phyloP scores from a whole-genome alignment of 2,329 filamentous ascomycete genomes.

The Calonectria multiphialidica region DNA sequence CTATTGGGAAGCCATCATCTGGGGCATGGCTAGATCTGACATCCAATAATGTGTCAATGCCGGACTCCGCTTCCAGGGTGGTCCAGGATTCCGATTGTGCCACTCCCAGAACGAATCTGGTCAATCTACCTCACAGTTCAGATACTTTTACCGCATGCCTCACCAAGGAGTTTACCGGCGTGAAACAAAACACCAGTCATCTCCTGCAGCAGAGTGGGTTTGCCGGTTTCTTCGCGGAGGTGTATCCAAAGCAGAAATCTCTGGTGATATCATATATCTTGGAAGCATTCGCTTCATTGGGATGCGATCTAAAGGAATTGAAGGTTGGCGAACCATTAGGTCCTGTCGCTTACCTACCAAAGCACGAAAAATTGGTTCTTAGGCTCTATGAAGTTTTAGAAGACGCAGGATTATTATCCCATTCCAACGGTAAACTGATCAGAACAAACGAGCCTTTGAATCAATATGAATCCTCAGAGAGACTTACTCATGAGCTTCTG shows the following conservation, averaged over 20 bases:
- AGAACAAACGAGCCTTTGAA: background rate
- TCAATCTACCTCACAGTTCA: background rate
- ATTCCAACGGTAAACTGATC: background rate
- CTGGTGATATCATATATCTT: background rate
- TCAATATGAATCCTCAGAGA: background rate
- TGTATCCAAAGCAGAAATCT: background rate
- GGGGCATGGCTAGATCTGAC: background rate
- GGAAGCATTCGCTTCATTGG: background rate
- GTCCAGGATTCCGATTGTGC: too few species aligned
- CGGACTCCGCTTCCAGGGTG: background rate
- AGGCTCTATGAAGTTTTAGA: background rate
- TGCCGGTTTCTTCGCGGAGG: background rate
- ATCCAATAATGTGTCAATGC: background rate
- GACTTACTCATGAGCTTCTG: background rate
- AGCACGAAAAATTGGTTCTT: background rate
- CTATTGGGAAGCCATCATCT: background rate
- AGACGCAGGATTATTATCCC: background rate
- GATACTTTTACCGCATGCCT: background rate
- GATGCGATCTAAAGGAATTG: background rate
- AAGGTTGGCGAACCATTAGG: background rate
- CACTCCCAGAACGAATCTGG: background rate
- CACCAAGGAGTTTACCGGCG: background rate
- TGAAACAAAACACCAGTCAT: background rate
- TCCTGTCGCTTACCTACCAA: background rate
- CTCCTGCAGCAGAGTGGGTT: background rate